Evolutionary conservation across 2,329 filamentous ascomycete genomes (phyloP).

Genomic region (Tolypocladium guangdongense): DNA sequence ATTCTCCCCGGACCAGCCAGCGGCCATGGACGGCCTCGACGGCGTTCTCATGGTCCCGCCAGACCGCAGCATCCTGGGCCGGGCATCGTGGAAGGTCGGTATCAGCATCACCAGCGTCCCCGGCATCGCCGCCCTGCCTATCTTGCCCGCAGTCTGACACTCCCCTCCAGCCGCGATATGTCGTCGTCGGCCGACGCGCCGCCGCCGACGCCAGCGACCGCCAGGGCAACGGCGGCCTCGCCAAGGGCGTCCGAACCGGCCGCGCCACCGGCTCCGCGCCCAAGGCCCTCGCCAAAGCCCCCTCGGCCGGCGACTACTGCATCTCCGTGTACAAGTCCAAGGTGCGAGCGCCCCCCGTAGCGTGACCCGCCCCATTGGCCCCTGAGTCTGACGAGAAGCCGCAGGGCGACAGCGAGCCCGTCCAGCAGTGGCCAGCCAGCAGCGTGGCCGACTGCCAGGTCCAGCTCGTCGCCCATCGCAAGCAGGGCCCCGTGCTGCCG

Average conservation of each 20-base stretch:
- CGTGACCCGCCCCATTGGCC: slow-evolving; percentile 4
- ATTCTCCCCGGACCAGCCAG: neutral
- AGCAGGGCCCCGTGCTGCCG: slow-evolving; percentile 47
- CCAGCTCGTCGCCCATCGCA: slow-evolving; percentile 48
- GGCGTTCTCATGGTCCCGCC: slow-evolving; percentile 39
- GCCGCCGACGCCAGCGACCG: slow-evolving; percentile 21
- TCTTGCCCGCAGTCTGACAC: slow-evolving; percentile 8
- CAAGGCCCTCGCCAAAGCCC: slow-evolving; percentile 21
- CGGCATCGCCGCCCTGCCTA: slow-evolving; percentile 2
- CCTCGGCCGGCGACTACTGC: slow-evolving; percentile 30
- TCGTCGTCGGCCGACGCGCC: slow-evolving; percentile 37
- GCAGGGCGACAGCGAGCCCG: slow-evolving; percentile 40
- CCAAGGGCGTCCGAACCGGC: slow-evolving; percentile 27
- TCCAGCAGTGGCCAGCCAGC: slow-evolving; percentile 41
- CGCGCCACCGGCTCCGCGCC: slow-evolving; percentile 26
- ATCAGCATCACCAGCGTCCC: no score
- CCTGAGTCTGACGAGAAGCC: neutral
- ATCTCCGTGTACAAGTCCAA: slow-evolving; percentile 47
- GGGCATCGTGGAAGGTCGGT: slow-evolving; percentile 41
- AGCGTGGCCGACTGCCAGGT: slow-evolving; percentile 46
- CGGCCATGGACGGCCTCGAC: slow-evolving; percentile 28
- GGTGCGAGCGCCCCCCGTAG: slow-evolving; percentile 20
- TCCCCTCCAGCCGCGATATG: slow-evolving; percentile 41
- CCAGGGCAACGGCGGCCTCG: slow-evolving; percentile 23
- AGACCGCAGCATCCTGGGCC: slow-evolving; percentile 38